A percentile compares a stretch with the other conserved stretches of the same genome.
Evolutionary conservation across 345 rosid species (phyloP).

Genomic region (Sisymbrium altissimum): DNA sequence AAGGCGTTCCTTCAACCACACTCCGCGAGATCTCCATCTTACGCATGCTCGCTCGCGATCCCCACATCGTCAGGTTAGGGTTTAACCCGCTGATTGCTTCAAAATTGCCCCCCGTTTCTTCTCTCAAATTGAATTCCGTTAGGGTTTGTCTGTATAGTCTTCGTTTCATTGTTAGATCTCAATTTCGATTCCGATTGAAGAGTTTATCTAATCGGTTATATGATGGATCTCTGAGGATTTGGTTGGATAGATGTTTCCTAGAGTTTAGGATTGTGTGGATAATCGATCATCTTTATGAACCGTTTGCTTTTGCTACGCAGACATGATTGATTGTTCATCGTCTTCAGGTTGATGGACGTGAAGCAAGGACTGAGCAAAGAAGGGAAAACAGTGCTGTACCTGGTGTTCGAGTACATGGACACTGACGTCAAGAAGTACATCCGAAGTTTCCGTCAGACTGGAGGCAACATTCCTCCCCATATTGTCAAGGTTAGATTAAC

Average conservation of each 20-base stretch:
- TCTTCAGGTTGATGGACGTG: slow-evolving; percentile 72
- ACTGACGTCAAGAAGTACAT: slow-evolving; percentile 88
- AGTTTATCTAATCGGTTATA: neutral
- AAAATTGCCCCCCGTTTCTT: neutral
- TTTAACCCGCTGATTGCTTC: neutral
- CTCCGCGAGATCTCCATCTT: slow-evolving; percentile 97
- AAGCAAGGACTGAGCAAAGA: slow-evolving; percentile 91
- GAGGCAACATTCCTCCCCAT: slow-evolving; percentile 47
- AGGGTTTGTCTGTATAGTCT: neutral
- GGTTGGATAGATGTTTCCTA: neutral
- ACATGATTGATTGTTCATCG: neutral
- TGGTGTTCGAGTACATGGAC: slow-evolving; percentile 92
- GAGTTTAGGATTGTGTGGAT: no score
- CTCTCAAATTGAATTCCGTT: no score
- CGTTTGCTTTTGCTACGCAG: neutral
- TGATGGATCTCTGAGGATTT: neutral
- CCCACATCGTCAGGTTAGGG: slow-evolving; percentile 71
- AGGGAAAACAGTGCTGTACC: slow-evolving; percentile 84
- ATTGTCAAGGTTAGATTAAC: slow-evolving; percentile 47
- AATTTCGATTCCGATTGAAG: neutral
- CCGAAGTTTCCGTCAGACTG: slow-evolving; percentile 63
- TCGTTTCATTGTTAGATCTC: neutral
- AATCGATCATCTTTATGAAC: no score
- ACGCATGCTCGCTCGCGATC: slow-evolving; percentile 96
- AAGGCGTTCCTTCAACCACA: slow-evolving; percentile 98